phyloP scores from a whole-genome alignment of 2,329 filamentous ascomycete genomes.

The Allantophomopsis lycopodina region DNA sequence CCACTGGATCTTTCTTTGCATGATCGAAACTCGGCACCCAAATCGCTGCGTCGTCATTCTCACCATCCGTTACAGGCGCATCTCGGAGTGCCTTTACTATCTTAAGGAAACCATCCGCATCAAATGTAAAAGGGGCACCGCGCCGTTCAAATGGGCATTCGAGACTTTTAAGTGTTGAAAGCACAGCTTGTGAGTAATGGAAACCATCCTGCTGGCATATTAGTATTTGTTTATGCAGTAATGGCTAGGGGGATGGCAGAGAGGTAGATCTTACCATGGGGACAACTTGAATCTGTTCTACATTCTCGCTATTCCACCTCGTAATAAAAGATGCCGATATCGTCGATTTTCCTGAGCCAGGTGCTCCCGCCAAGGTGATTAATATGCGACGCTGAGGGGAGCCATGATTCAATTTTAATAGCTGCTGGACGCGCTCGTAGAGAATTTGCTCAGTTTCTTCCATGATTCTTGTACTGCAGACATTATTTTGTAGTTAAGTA shows the following conservation, averaged over 20 bases:
- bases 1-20: constrained; percentile 61
- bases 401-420: no score
- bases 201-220: constrained; percentile 55
- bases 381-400: neutral
- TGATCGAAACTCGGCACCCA: constrained; percentile 73
- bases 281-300: constrained; percentile 37
- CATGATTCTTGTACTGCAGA: no score
- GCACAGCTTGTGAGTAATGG: constrained; percentile 69
- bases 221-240: no score
- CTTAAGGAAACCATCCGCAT: constrained; percentile 53
- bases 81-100: constrained; percentile 51
- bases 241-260: no score
- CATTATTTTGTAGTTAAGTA: no score
- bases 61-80: constrained; percentile 18
- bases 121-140: constrained; percentile 90
- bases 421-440: neutral
- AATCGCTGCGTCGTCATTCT: constrained; percentile 20
- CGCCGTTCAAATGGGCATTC: constrained; percentile 61
- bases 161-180: constrained; percentile 70
- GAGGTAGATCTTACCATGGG: constrained; percentile 38
- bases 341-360: constrained; percentile 53
- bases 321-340: constrained; percentile 37
- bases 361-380: constrained; percentile 18
- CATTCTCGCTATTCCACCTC: constrained; percentile 52
- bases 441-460: no score